phyloP scores from a whole-genome alignment of 305 asterid species.

The Plantago rigida region DNA sequence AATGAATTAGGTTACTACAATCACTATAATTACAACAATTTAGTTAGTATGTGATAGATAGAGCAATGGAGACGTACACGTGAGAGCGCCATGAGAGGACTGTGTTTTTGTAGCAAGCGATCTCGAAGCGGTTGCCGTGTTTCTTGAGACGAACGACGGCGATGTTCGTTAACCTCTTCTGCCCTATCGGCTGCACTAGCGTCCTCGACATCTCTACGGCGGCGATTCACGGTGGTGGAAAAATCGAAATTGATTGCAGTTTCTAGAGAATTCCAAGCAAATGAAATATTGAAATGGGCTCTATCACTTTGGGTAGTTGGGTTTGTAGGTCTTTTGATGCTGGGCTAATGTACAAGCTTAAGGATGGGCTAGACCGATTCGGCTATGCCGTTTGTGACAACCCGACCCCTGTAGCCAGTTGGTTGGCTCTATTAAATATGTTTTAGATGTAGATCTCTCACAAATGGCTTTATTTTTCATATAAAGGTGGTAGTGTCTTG shows the following conservation, averaged over 20 bases:
- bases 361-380: too few relatives aligned
- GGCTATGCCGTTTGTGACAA: too few relatives aligned
- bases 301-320: too few relatives aligned
- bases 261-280: too few relatives aligned
- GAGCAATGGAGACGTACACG: constrained; percentile 39
- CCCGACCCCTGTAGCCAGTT: too few relatives aligned
- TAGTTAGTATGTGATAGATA: not conserved
- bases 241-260: too few relatives aligned
- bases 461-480: not conserved
- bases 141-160: constrained; percentile 88
- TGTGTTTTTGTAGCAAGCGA: constrained; percentile 89
- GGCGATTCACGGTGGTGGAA: too few relatives aligned
- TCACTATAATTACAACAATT: too few relatives aligned
- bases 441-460: not conserved
- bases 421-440: not conserved
- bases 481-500: not conserved
- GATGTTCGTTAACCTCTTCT: constrained; percentile 77
- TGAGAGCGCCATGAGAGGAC: constrained; percentile 86
- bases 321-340: too few relatives aligned
- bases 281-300: too few relatives aligned
- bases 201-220: constrained; percentile 48
- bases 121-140: constrained; percentile 70
- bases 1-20: too few relatives aligned
- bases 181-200: constrained; percentile 70
- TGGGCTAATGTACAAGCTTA: too few relatives aligned